These are phyloP conservation scores for Annulohypoxylon truncatum DNA, from an alignment of 2,329 filamentous ascomycete genomes.

Conservation along the genomic window DNA sequence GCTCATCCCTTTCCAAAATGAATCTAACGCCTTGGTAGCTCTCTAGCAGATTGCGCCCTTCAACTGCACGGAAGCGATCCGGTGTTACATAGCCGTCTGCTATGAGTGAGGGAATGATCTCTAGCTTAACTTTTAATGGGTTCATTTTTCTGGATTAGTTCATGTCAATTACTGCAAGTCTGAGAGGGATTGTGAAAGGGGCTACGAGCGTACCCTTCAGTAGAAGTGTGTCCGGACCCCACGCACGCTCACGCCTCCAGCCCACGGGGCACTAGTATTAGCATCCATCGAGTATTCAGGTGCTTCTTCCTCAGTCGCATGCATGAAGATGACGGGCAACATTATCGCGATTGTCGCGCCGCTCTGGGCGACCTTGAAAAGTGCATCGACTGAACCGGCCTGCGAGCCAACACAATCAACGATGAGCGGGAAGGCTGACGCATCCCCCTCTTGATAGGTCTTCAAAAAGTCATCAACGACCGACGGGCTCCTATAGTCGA, in stretches of 20 bases:
- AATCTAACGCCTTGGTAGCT: constrained; percentile 54
- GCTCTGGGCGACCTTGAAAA: constrained; percentile 61
- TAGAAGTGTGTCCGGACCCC: constrained; percentile 70
- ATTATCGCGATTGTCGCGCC: constrained; percentile 67
- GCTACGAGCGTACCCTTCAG: constrained; percentile 53
- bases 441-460: constrained; percentile 36
- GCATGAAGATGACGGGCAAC: constrained; percentile 68
- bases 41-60: constrained; percentile 54
- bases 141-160: constrained; percentile 53
- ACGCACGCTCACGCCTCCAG: constrained; percentile 61
- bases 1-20: constrained; percentile 54
- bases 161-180: neutral
- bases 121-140: constrained; percentile 66
- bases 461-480: constrained; percentile 52
- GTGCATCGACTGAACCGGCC: constrained; percentile 58
- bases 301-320: constrained; percentile 59
- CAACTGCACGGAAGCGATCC: constrained; percentile 56
- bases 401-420: constrained; percentile 68
- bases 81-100: constrained; percentile 54
- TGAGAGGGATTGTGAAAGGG: constrained; percentile 12
- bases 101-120: constrained; percentile 64
- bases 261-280: constrained; percentile 58
- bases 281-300: constrained; percentile 68
- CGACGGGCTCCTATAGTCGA: constrained; percentile 58
- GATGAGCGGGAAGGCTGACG: constrained; percentile 56